Evolutionary conservation across 164 flowering plant species (phyloP), one percentile per base, ranked within the genome.

Genomic region (Liquidambar formosana): DNA sequence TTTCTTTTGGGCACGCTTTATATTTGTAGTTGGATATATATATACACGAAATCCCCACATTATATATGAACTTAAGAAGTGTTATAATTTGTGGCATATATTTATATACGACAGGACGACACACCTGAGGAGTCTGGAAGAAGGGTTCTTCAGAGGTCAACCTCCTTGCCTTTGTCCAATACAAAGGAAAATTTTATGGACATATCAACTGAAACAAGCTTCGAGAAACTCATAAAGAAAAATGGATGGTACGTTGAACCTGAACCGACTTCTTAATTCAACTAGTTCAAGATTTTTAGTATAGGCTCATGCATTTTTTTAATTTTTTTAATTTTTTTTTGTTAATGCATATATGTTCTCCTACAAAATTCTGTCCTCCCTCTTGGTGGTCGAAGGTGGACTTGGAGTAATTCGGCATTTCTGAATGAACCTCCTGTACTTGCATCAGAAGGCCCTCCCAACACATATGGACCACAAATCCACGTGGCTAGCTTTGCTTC

Each of bases 361-460:
- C 10, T 46, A 44, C 18, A 57, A 10, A 22, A 18, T 25, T 2
- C 5, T 41, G 6, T 58, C 13, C 49, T 10, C 28, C 10, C 4
- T 56, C 28, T 61, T 10, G 18, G 15, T 63, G 22, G 21, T 54
- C 75, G 63, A 83, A 93, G 96, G 98, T 93, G 98, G 98, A 85
- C 82, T 0, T 80, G 88, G 66, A 89, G 93, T 85, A 85, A 74
- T 71, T 90, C 78, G 84, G 98, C 98, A 33, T 80, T 78, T 69
- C 73, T 83, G 52, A 85, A 85, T 38, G 89, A 87, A 53, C 88
- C 91, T 22, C 96, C 94, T 3, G 88, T 86, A 33, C 67, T 77
- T 12, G 41, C 41, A 28, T 16, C 79, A 56, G 85, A 83, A 64
- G 83, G 82, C 14, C 61, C 79, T 43, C 33, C 80, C 60, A 71